These are phyloP conservation scores for Dioscorea alata DNA, from an alignment of 106 monocot species.

Conservation along the genomic window DNA sequence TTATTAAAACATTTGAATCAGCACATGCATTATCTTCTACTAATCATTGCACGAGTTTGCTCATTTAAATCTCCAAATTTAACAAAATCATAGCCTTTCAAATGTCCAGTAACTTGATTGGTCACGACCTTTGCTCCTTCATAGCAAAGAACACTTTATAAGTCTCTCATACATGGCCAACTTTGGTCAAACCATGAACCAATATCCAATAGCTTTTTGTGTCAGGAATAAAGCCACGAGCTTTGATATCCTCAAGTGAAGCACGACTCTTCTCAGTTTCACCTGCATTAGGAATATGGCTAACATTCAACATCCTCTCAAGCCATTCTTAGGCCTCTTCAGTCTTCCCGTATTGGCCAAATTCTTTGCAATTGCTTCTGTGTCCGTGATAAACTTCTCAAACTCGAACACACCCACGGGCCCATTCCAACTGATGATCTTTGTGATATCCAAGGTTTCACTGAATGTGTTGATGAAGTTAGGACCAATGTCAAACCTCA, in stretches of 20 bases:
- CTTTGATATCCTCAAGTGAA: constrained; percentile 74
- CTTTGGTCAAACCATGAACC: constrained; percentile 82
- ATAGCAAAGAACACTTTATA: constrained; percentile 74
- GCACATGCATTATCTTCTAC: too few species aligned
- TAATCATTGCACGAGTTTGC: too few species aligned
- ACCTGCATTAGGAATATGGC: constrained; percentile 70
- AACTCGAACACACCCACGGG: constrained; percentile 72
- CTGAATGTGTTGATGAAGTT: constrained; percentile 43
- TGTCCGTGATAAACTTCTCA: constrained; percentile 55
- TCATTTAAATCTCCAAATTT: too few species aligned
- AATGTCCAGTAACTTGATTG: too few species aligned
- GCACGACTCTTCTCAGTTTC: constrained; percentile 60
- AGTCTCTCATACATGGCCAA: constrained; percentile 67
- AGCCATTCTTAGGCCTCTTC: constrained; percentile 84
- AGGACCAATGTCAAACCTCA: constrained; percentile 67
- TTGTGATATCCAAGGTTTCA: constrained; percentile 29
- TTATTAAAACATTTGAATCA: too few species aligned
- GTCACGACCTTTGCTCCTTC: constrained; percentile 92
- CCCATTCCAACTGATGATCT: constrained; percentile 57
- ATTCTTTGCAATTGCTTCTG: constrained; percentile 59
- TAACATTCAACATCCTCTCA: constrained; percentile 91
- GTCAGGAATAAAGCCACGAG: constrained; percentile 67
- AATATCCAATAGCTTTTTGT: constrained; percentile 75
- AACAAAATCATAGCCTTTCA: too few species aligned
- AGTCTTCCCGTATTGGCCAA: constrained; percentile 72